These are phyloP conservation scores for Inga leiocalycina DNA, from an alignment of 306 rosid genomes.

Conservation along the genomic window DNA sequence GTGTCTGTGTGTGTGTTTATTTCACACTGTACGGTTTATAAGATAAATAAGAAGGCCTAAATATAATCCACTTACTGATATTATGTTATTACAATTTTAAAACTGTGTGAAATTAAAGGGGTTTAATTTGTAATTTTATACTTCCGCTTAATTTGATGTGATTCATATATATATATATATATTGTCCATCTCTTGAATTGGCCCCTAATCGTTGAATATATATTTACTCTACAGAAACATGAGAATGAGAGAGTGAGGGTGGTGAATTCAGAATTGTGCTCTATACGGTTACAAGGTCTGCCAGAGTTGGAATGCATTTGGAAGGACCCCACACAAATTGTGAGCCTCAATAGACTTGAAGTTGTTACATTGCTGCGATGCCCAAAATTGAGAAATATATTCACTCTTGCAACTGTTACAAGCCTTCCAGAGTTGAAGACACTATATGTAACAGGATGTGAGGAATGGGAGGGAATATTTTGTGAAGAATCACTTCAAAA, in stretches of 20 bases:
- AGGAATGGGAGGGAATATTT: not conserved
- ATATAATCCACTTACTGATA: too few relatives aligned
- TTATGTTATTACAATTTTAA: too few relatives aligned
- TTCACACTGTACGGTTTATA: too few relatives aligned
- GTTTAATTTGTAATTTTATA: not conserved
- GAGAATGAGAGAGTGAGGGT: not conserved
- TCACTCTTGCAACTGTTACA: not conserved
- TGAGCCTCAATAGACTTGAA: too few relatives aligned
- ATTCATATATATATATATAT: too few relatives aligned
- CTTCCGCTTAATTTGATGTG: too few relatives aligned
- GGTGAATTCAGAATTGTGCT: not conserved
- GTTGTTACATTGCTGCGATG: accelerated
- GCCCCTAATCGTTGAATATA: not conserved
- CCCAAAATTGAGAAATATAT: not conserved
- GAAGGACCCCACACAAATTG: not conserved
- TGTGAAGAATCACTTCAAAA: not conserved
- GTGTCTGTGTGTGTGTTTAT: too few relatives aligned
- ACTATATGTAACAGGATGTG: accelerated
- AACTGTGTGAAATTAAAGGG: too few relatives aligned
- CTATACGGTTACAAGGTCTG: too few relatives aligned
- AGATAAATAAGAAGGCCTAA: too few relatives aligned
- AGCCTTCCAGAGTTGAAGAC: not conserved
- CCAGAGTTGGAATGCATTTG: not conserved
- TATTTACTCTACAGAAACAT: not conserved
- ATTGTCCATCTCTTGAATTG: not conserved